Conservation (phyloP, 306 rosid genomes). For the Phaseolus lunatus region DNA sequence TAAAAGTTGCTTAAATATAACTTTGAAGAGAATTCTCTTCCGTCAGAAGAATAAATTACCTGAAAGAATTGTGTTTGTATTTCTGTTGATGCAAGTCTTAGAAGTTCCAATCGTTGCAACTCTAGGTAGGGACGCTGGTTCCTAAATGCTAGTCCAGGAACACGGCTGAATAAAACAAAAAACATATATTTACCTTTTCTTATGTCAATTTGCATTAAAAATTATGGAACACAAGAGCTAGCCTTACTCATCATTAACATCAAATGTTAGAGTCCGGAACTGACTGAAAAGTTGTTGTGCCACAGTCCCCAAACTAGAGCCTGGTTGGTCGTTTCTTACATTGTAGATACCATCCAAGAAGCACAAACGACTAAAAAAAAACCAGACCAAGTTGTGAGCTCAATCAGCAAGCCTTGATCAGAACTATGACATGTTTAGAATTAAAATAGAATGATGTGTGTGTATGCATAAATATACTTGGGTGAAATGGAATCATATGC, state of each 20-base stretch:
- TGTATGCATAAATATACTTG: constrained; percentile 44
- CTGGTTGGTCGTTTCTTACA: constrained; percentile 55
- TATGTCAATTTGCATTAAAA: constrained; percentile 8
- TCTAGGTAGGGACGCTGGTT: constrained; percentile 57
- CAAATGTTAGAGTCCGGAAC: constrained; percentile 52
- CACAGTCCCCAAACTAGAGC: constrained; percentile 63
- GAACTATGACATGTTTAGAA: constrained; percentile 1
- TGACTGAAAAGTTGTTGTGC: constrained; percentile 66
- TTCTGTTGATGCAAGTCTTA: constrained; percentile 54
- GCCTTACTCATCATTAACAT: constrained; percentile 67
- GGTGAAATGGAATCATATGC: constrained; percentile 53
- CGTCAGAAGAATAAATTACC: constrained; percentile 45
- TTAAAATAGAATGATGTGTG: neutral
- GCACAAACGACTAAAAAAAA: constrained; percentile 53
- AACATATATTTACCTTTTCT: neutral
- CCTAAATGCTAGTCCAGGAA: constrained; percentile 81
- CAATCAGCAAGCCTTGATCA: neutral
- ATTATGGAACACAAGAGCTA: neutral
- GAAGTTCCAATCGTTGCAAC: constrained; percentile 69
- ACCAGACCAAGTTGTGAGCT: neutral
- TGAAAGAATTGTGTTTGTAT: constrained; percentile 67
- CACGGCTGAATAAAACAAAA: constrained; percentile 51
- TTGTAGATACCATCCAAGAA: constrained; percentile 74
- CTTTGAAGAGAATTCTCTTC: neutral
- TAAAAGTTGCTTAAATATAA: neutral